Base-by-base conservation (phyloP, 2,329 filamentous ascomycete species). In the Arthrobotrys sphaeroides region DNA sequence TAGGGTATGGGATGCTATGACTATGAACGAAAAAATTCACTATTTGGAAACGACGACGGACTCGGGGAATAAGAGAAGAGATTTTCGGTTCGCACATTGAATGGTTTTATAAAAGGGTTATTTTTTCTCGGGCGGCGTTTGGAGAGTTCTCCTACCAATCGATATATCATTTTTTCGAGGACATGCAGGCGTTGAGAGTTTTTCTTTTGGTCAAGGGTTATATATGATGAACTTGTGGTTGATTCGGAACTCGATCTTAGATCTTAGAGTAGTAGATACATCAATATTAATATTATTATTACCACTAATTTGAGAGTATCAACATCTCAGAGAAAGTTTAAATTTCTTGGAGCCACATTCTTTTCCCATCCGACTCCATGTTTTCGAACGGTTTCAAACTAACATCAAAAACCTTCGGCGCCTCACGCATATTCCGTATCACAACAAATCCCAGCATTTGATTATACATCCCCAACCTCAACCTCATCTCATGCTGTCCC, bases 1-100 rank as follows among this genome's bases (percentile, higher is more conserved):
- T 9, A 78, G 72, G 28, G 79, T 83, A n/a, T 88, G 87, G 87
- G 81, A 83, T 9, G 80, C 81, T 3, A 84, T 88, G 83, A 84
- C 80, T 5, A 81, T 83, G 47, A 84, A 85, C 22, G 84, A 87
- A 78, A 83, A 83, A 78, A 81, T 81, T 0, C 77, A 83, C 18
- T 89, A 89, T 79, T 81, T 87, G 2, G 78, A 80, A 18, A 82
- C 81, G 1, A 84, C 84, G 5, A 82, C 79, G 28, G 81, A 84
- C 28, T 80, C 83, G 49, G 85, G 85, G 20, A 85, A 83, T 68
- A 84, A 84, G 78, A 81, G 82, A 78, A 74, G 84, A 49, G 83
- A 85, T 78, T 85, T 85, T 33, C 80, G 82, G 55, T 82, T 85
- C 65, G 81, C 82, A 12, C 82, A 84, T 72, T 84, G 74, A 80